phyloP scores from a whole-genome alignment of 2,329 filamentous ascomycete genomes.

The Arachnomyces sp. region DNA sequence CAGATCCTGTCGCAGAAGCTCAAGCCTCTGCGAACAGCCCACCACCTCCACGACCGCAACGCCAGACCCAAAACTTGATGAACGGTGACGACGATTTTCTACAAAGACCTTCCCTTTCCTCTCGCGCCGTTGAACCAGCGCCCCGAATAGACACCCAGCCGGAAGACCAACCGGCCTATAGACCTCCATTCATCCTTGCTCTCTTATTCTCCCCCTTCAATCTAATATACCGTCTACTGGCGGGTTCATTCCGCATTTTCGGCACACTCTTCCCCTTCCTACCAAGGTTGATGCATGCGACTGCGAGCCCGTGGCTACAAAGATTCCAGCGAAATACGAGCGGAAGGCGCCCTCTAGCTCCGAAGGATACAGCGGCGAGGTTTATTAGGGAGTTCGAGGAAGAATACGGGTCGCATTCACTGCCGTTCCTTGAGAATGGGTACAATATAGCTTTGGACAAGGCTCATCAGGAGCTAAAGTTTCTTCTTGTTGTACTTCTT shows the following conservation, averaged over 20 bases:
- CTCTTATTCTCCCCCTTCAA: slow-evolving; percentile 76
- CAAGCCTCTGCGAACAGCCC: slow-evolving; percentile 53
- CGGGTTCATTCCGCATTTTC: slow-evolving; percentile 61
- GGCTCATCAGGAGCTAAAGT: slow-evolving; percentile 86
- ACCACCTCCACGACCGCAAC: slow-evolving; percentile 53
- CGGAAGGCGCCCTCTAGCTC: slow-evolving; percentile 68
- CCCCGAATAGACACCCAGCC: slow-evolving; percentile 77
- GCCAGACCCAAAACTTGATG: slow-evolving; percentile 65
- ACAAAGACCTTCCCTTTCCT: slow-evolving; percentile 30
- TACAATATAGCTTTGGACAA: slow-evolving; percentile 87
- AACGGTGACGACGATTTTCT: slow-evolving; percentile 51
- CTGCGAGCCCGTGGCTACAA: slow-evolving; percentile 43
- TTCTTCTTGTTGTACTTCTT: slow-evolving; percentile 77
- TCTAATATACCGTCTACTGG: slow-evolving; percentile 65
- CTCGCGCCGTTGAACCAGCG: slow-evolving; percentile 54
- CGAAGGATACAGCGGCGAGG: slow-evolving; percentile 77
- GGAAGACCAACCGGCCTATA: slow-evolving; percentile 56
- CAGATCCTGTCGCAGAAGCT: slow-evolving; percentile 73
- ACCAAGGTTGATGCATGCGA: slow-evolving; percentile 50
- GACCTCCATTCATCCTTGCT: slow-evolving; percentile 67
- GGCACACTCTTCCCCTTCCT: slow-evolving; percentile 75
- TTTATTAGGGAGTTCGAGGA: slow-evolving; percentile 94
- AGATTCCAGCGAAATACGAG: slow-evolving; percentile 49
- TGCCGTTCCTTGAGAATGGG: slow-evolving; percentile 79
- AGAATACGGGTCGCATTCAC: slow-evolving; percentile 61